Percentiles rank a stretch among this genome's conserved stretches.
Evolutionary conservation across 2,329 filamentous ascomycete species (phyloP).

Genomic region (Trichoderma asperellum): DNA sequence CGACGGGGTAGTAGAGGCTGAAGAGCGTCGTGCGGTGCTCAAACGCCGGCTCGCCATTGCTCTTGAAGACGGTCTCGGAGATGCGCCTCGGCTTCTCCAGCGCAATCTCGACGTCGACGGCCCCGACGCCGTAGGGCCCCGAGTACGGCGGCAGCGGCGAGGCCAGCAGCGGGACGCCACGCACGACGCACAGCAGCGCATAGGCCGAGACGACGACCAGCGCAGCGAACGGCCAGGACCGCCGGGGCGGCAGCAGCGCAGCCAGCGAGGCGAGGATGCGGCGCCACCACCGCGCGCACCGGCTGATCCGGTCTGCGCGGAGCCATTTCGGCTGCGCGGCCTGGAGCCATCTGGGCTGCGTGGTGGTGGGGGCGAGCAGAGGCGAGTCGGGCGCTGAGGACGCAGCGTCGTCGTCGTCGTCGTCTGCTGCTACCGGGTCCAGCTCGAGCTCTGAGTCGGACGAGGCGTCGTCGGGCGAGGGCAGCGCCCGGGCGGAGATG

Average conservation of each 20-base stretch:
- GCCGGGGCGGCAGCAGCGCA: constrained; percentile 38
- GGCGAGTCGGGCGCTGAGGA: constrained; percentile 26
- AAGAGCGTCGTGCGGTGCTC: constrained; percentile 53
- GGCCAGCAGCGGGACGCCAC: constrained; percentile 49
- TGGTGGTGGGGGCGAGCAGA: constrained; percentile 17
- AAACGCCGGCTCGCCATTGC: constrained; percentile 47
- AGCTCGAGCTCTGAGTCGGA: constrained; percentile 21
- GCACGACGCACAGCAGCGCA: constrained; percentile 46
- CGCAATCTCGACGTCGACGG: constrained; percentile 53
- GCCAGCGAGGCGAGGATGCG: constrained; percentile 15
- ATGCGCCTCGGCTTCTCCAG: constrained; percentile 40
- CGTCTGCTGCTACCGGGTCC: background rate
- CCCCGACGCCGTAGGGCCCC: constrained; percentile 50
- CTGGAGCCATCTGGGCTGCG: constrained; percentile 27
- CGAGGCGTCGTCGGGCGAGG: background rate
- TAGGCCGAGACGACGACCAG: constrained; percentile 41
- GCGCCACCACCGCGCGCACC: constrained; percentile 18
- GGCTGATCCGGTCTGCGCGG: constrained; percentile 14
- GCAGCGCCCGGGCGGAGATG: background rate
- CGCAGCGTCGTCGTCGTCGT: background rate
- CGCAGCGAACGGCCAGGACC: constrained; percentile 43
- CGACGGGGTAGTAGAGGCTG: constrained; percentile 54
- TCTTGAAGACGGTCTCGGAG: constrained; percentile 42
- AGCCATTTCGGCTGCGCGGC: constrained; percentile 16
- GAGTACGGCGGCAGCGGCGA: constrained; percentile 50